Conservation (phyloP, 2,329 filamentous ascomycete species). For the Penicillium palitans region DNA sequence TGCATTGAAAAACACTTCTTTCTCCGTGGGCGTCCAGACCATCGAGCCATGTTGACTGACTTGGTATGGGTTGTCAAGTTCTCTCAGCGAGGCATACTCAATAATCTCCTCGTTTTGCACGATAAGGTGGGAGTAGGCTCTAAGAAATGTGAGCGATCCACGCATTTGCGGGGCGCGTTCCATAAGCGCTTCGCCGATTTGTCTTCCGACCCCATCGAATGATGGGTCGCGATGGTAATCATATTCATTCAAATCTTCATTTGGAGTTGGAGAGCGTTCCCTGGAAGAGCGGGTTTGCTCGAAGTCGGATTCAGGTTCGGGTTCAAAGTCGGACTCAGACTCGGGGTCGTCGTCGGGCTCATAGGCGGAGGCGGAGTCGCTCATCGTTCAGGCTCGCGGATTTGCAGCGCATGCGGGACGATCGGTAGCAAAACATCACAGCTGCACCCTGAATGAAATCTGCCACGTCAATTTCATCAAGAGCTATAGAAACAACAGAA, state of each 20-base stretch:
- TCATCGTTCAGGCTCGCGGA: slow-evolving; percentile 43
- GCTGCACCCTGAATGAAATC: slow-evolving; percentile 8
- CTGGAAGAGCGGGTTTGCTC: slow-evolving; percentile 11
- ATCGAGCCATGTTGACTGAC: slow-evolving; percentile 67
- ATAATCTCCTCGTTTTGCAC: slow-evolving; percentile 57
- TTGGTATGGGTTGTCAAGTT: slow-evolving; percentile 28
- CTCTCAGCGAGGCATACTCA: slow-evolving; percentile 6
- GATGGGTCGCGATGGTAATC: background rate
- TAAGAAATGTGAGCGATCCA: slow-evolving; percentile 43
- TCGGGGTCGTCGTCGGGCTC: slow-evolving; percentile 35
- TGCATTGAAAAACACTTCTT: slow-evolving; percentile 66
- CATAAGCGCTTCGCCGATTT: slow-evolving; percentile 7
- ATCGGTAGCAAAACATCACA: slow-evolving; percentile 29
- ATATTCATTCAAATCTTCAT: background rate
- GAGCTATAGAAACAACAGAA: slow-evolving; percentile 3
- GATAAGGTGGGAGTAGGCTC: slow-evolving; percentile 53
- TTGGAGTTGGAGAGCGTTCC: slow-evolving; percentile 11
- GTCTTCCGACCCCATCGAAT: background rate
- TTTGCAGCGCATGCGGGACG: slow-evolving; percentile 27
- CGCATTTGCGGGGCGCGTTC: slow-evolving; percentile 27
- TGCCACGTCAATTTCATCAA: slow-evolving; percentile 5
- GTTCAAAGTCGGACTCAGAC: slow-evolving; percentile 20
- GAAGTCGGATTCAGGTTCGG: slow-evolving; percentile 23
- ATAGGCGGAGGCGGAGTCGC: slow-evolving; percentile 33
- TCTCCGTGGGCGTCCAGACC: slow-evolving; percentile 70